A percentile compares a stretch with the other conserved stretches of the same genome.
These are phyloP conservation scores for Orbilia oligospora DNA, from an alignment of 2,329 filamentous ascomycete species.

Conservation along the genomic window DNA sequence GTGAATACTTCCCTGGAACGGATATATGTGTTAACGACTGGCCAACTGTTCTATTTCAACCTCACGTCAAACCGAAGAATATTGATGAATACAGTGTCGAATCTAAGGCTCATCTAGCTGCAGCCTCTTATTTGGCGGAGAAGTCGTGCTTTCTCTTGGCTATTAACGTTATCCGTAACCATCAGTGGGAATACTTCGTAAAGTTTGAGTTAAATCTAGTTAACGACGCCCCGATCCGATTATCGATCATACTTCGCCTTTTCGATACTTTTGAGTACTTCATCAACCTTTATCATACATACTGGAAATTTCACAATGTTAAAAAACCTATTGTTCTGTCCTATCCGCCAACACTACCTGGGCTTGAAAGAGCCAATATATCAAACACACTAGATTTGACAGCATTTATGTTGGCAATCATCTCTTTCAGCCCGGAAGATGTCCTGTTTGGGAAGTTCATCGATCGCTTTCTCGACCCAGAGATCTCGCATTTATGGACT, in stretches of 20 bases:
- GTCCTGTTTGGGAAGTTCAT: not conserved
- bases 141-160: not conserved
- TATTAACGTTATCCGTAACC: not conserved
- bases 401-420: slow-evolving; percentile 1
- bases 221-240: not conserved
- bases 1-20: not conserved
- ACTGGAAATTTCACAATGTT: not conserved
- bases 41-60: not conserved
- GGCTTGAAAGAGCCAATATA: not conserved
- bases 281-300: not conserved
- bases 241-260: not conserved
- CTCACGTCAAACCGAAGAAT: too few species aligned
- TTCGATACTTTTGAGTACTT: not conserved
- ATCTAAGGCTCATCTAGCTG: not conserved
- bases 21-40: not conserved
- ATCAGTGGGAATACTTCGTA: not conserved
- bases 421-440: not conserved
- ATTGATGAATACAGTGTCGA: not conserved
- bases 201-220: not conserved
- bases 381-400: not conserved
- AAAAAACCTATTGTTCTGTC: too few species aligned
- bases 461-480: not conserved
- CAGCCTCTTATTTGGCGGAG: not conserved
- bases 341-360: not conserved
- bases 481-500: not conserved